Base-by-base conservation (phyloP, 2,329 filamentous ascomycete genomes). In the Neofusicoccum parvum region DNA sequence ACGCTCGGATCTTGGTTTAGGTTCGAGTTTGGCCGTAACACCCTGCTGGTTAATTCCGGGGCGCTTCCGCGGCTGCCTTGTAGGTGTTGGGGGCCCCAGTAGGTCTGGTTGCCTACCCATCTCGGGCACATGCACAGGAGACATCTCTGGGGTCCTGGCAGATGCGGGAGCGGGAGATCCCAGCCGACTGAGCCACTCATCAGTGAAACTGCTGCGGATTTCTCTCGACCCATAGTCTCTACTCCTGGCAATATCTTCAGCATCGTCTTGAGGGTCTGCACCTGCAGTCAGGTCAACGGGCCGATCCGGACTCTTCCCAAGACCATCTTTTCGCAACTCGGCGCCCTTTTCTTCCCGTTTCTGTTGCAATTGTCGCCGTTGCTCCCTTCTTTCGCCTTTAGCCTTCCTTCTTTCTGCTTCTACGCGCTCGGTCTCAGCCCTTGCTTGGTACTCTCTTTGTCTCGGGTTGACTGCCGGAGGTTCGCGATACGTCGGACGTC, bases 131-230 rank as follows among this genome's bases (percentile, higher is more conserved):
- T 43, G 41, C 45, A 41, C 36, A 32, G 34, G 36, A 5, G 59
- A 37, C 17, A 51, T 15, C 46, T 62, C 46, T 32, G 59, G 45
- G 3, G 41, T 62, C 23, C 27, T 51, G 17, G 46, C 59, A 51
- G 48, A 37, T 3, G 2, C 6, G 5, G 27, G 27, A 32, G 27
- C 27, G 23, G 12, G 49, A 37, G 56, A 48, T 17, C 27, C 43
- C 7, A 50, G 59, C 15, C 59, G 59, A 20, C 20, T 62, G 7
- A 62, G 34, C 59, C 59, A 62, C 15, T 62, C 59, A 27, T 62
- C 46, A 3, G 46, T 62, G 36, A 50, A 62, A 32, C 56, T 60
- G 56, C 56, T 49, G 32, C 56, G 56, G 10, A 60, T 60, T 60
- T 60, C 56, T 34, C 56, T 48, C n/a, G 56, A 46, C 15, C 56